These are phyloP conservation scores for Lyophyllum shimeji DNA, from an alignment of 768 basidiomycete species.

Conservation along the genomic window DNA sequence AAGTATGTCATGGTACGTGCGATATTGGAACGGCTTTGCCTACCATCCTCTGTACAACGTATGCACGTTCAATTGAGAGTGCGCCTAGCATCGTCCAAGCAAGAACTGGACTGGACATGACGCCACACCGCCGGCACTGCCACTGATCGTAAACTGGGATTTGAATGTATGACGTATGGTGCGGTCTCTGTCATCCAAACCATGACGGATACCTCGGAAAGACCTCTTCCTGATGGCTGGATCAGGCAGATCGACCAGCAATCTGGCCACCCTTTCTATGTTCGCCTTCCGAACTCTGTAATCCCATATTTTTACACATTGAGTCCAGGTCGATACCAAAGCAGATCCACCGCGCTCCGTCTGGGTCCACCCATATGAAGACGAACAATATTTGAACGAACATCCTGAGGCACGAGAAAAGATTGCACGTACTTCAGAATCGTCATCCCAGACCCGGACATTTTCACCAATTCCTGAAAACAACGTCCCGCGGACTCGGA, in stretches of 20 bases:
- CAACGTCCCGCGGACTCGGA: slow-evolving; percentile 17
- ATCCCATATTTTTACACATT: neutral
- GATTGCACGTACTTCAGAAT: slow-evolving; percentile 13
- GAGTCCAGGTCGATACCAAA: slow-evolving; percentile 57
- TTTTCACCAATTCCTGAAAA: slow-evolving; percentile 3
- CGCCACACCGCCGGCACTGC: neutral
- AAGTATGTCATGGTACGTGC: too few species aligned
- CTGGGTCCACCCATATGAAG: slow-evolving; percentile 75
- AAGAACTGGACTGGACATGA: too few species aligned
- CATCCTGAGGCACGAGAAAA: slow-evolving; percentile 50
- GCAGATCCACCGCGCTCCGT: slow-evolving; percentile 63
- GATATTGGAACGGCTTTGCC: too few species aligned
- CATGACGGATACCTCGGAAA: slow-evolving; percentile 1
- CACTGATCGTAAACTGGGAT: neutral
- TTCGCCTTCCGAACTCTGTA: slow-evolving; percentile 18
- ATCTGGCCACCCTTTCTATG: slow-evolving; percentile 50
- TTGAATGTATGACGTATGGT: neutral
- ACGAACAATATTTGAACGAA: slow-evolving; percentile 58
- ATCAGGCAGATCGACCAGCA: slow-evolving; percentile 43
- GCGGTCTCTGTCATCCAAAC: neutral
- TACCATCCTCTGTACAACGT: too few species aligned
- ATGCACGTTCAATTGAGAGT: too few species aligned
- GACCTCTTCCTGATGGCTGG: slow-evolving; percentile 59
- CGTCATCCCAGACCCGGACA: neutral
- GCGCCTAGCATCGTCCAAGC: too few species aligned